phyloP scores from a whole-genome alignment of 768 basidiomycete species.

The Panaeolus papilionaceus region DNA sequence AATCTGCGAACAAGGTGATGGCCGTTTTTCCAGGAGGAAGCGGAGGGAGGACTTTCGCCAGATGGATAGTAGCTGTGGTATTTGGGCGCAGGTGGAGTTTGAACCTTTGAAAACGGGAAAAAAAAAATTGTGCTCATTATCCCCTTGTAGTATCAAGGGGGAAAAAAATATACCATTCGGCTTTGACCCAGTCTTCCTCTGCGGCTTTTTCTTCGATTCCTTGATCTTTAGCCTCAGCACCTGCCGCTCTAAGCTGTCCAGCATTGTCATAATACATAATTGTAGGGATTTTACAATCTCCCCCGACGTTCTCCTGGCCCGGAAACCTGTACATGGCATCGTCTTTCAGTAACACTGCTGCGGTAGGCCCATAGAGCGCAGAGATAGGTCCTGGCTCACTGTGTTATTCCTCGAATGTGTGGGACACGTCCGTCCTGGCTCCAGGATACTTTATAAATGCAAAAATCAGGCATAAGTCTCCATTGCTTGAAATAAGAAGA shows the following conservation, averaged over 20 bases:
- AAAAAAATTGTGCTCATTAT: no score
- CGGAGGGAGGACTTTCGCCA: slow-evolving; percentile 36
- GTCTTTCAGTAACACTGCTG: background rate
- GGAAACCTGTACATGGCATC: slow-evolving; percentile 43
- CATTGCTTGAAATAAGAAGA: no score
- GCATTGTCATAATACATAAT: slow-evolving; percentile 51
- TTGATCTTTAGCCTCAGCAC: slow-evolving; percentile 51
- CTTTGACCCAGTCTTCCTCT: slow-evolving; percentile 50
- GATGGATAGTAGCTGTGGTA: slow-evolving; percentile 25
- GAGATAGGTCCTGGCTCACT: slow-evolving; percentile 17
- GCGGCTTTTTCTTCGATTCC: slow-evolving; percentile 44
- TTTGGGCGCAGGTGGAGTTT: slow-evolving; percentile 44
- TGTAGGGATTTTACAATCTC: slow-evolving; percentile 56
- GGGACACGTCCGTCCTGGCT: slow-evolving; percentile 37
- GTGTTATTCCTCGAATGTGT: slow-evolving; percentile 30
- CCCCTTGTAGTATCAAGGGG: no score
- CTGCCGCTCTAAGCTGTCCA: slow-evolving; percentile 46
- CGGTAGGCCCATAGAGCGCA: background rate
- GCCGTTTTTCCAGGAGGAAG: slow-evolving; percentile 50
- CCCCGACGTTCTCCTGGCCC: slow-evolving; percentile 49
- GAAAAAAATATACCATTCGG: slow-evolving; percentile 45
- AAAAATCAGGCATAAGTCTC: no score
- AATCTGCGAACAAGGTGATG: slow-evolving; percentile 54
- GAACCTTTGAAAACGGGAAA: slow-evolving; percentile 33
- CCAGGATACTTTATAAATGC: slow-evolving; percentile 37